A percentile compares a stretch with the other conserved stretches of the same genome.
phyloP scores from a whole-genome alignment of 2,329 filamentous ascomycete species.

The Aspergillus sp. region DNA sequence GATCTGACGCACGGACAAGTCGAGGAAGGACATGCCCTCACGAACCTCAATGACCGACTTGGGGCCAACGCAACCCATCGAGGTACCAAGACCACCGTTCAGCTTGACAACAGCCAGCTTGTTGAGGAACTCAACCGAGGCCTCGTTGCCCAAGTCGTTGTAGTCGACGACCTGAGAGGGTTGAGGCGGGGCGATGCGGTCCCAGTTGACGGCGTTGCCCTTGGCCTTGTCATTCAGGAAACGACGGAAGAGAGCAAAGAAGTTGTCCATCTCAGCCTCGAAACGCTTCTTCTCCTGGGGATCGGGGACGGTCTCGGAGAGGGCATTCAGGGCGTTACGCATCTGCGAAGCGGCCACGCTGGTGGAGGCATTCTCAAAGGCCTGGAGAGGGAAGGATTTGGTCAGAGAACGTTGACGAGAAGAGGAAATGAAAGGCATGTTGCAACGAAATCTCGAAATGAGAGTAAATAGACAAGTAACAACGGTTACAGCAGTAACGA shows the following conservation, averaged over 20 bases:
- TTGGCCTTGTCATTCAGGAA: slow-evolving; percentile 99
- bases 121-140: slow-evolving; percentile 89
- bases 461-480: not conserved
- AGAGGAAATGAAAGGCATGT: not conserved
- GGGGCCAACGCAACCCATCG: slow-evolving; percentile 97
- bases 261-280: slow-evolving; percentile 99
- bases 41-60: slow-evolving; percentile 99
- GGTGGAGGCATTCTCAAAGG: slow-evolving; percentile 98
- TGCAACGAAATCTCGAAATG: not conserved
- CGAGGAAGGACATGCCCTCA: slow-evolving; percentile 99
- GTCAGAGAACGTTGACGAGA: not conserved
- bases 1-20: slow-evolving; percentile 96
- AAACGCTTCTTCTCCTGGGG: slow-evolving; percentile 70
- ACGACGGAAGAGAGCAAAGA: slow-evolving; percentile 96
- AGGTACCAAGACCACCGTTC: slow-evolving; percentile 97
- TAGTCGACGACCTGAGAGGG: slow-evolving; percentile 94
- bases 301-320: slow-evolving; percentile 84
- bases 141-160: slow-evolving; percentile 77
- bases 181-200: slow-evolving; percentile 89
- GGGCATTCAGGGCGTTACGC: slow-evolving; percentile 92
- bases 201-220: slow-evolving; percentile 93
- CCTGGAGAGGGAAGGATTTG: slow-evolving; percentile 47
- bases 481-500: too few species aligned
- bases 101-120: slow-evolving; percentile 98
- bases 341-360: slow-evolving; percentile 97